Conservation (phyloP, 208 protist genomes). For the Leishmania guyanensis region DNA sequence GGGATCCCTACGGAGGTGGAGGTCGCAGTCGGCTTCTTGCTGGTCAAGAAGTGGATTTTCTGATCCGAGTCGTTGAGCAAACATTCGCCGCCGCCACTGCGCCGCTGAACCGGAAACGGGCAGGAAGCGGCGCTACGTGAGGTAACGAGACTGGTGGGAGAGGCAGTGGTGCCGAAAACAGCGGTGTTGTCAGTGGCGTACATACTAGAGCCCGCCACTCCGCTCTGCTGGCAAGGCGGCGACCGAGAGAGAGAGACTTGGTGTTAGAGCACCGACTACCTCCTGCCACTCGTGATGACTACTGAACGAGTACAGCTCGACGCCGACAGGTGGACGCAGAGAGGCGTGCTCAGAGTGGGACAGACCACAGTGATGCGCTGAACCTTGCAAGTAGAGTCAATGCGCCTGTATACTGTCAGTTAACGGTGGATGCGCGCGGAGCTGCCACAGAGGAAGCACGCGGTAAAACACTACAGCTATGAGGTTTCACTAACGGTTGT, state of each 20-base stretch:
- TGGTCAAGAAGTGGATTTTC: background rate
- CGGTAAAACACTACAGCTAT: background rate
- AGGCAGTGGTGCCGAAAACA: background rate
- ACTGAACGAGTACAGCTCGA: conserved; percentile 17
- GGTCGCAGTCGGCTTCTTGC: background rate
- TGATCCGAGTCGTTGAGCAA: background rate
- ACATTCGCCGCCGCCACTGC: background rate
- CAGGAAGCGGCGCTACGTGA: background rate
- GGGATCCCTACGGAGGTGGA: background rate
- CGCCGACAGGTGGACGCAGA: background rate
- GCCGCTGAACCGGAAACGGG: conserved; percentile 6
- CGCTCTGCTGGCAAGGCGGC: background rate
- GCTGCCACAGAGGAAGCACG: background rate
- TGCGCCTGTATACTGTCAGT: background rate
- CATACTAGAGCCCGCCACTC: background rate
- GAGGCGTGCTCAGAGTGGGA: background rate
- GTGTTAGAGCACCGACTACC: background rate
- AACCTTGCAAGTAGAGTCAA: background rate
- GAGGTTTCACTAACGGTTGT: background rate
- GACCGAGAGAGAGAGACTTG: background rate
- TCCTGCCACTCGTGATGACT: conserved; percentile 5
- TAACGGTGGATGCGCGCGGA: background rate
- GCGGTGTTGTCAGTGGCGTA: background rate
- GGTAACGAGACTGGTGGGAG: background rate
- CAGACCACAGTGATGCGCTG: background rate